Evolutionary conservation across 768 basidiomycete species (phyloP).

Genomic region (Rhizopogon vinicolor): DNA sequence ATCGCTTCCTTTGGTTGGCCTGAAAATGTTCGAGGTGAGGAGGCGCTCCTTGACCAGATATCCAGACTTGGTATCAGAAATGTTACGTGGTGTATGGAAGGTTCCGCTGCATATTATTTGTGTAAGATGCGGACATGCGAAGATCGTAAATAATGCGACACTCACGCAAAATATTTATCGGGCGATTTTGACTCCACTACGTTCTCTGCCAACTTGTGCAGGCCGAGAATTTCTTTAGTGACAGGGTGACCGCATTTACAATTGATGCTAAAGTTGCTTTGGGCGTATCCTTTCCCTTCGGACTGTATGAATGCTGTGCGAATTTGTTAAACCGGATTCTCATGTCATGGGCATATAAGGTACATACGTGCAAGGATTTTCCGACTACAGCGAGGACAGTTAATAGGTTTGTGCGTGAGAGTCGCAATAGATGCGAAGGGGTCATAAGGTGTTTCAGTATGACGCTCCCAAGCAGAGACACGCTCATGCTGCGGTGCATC

Average conservation of each 20-base stretch:
- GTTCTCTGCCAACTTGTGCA: slow-evolving; percentile 35
- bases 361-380: slow-evolving; percentile 18
- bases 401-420: slow-evolving; percentile 16
- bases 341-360: neutral
- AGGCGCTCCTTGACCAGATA: too few relatives aligned
- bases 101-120: slow-evolving; percentile 24
- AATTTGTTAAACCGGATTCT: neutral
- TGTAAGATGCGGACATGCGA: neutral
- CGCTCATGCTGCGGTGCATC: neutral
- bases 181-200: slow-evolving; percentile 12
- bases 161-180: slow-evolving; percentile 27
- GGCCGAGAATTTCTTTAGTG: slow-evolving; percentile 31
- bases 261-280: slow-evolving; percentile 29
- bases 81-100: slow-evolving; percentile 23
- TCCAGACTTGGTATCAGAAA: too few relatives aligned
- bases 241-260: slow-evolving; percentile 36
- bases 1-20: neutral
- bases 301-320: slow-evolving; percentile 32
- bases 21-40: slow-evolving; percentile 2
- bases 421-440: slow-evolving; percentile 19
- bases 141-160: slow-evolving; percentile 1
- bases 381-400: slow-evolving; percentile 25
- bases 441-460: slow-evolving; percentile 16
- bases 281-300: slow-evolving; percentile 42
- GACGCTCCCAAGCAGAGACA: slow-evolving; percentile 1